A percentile compares a stretch with the other conserved stretches of the same genome.
Conservation (phyloP, 495 filamentous ascomycete genomes). For the Annulohypoxylon maeteangense region DNA sequence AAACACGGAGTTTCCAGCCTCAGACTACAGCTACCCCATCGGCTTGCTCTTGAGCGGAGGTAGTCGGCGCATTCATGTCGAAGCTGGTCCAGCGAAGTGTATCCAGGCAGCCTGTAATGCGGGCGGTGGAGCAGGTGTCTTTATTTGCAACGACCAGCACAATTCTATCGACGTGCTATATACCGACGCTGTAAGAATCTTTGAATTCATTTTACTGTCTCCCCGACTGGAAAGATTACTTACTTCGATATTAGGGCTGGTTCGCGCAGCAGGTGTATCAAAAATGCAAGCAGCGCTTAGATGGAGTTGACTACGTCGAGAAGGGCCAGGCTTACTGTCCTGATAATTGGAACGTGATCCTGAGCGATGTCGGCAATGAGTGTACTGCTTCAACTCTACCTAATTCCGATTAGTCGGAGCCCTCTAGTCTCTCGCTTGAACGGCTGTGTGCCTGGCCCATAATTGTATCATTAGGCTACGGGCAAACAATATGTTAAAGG, state of each 20-base stretch:
- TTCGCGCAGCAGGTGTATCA: constrained; percentile 38
- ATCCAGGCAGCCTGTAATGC: constrained; percentile 15
- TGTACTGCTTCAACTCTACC: constrained; percentile 18
- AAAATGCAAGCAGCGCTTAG: constrained; percentile 27
- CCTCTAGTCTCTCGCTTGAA: neutral
- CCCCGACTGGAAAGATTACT: neutral
- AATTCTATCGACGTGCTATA: constrained; percentile 15
- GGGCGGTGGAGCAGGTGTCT: constrained; percentile 24
- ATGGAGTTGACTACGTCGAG: constrained; percentile 23
- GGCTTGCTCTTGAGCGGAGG: constrained; percentile 18
- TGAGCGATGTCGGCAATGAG: constrained; percentile 23
- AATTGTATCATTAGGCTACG: neutral
- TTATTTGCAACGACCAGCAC: constrained; percentile 33
- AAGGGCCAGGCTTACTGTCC: constrained; percentile 40
- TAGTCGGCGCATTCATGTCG: constrained; percentile 7
- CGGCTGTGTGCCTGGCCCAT: neutral
- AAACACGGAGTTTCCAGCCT: constrained; percentile 10
- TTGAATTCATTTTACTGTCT: neutral
- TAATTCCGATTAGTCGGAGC: neutral
- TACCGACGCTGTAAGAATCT: constrained; percentile 29
- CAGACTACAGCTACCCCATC: constrained; percentile 34
- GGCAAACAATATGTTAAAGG: neutral
- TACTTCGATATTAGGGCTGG: constrained; percentile 16
- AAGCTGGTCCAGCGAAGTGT: constrained; percentile 28
- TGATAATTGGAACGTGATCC: constrained; percentile 40